These are phyloP conservation scores for Cymodocea nodosa DNA, from an alignment of 116 monocot species.

Conservation along the genomic window DNA sequence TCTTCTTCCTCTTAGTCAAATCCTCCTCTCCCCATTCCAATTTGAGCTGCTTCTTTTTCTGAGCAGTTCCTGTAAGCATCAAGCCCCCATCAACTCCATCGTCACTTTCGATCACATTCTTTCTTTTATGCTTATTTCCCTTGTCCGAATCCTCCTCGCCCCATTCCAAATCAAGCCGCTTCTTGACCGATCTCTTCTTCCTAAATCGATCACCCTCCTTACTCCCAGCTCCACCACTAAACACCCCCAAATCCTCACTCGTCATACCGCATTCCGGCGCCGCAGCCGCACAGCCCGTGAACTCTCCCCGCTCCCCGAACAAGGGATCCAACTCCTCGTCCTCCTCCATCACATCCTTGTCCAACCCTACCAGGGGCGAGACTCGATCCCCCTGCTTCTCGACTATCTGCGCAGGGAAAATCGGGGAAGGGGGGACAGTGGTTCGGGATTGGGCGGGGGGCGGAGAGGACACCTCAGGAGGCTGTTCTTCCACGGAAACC, in stretches of 20 bases:
- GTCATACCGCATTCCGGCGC: neutral
- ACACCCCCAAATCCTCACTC: neutral
- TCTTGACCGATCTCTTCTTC: conserved; percentile 26
- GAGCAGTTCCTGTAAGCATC: conserved; percentile 21
- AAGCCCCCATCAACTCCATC: conserved; percentile 6
- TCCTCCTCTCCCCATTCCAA: conserved; percentile 19
- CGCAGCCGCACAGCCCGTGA: neutral
- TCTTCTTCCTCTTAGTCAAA: neutral
- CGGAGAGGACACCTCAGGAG: no score
- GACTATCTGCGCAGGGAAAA: no score
- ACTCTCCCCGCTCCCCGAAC: conserved; percentile 5
- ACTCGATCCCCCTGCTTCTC: no score
- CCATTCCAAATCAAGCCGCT: conserved; percentile 24
- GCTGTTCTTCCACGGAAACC: no score
- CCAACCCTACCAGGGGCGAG: neutral
- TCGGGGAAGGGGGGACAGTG: no score
- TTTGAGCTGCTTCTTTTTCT: conserved; percentile 32
- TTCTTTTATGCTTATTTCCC: conserved; percentile 9
- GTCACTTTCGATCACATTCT: conserved; percentile 10
- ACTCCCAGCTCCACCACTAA: conserved; percentile 1
- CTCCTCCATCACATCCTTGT: neutral
- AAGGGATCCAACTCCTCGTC: conserved; percentile 36
- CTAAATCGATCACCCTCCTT: neutral
- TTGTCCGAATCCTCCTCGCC: conserved; percentile 5
- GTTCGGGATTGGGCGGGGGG: no score